A percentile compares a stretch with the other conserved stretches of the same genome.
Conservation (phyloP, 257 asterid species). For the Thymus quinquecostatus region DNA sequence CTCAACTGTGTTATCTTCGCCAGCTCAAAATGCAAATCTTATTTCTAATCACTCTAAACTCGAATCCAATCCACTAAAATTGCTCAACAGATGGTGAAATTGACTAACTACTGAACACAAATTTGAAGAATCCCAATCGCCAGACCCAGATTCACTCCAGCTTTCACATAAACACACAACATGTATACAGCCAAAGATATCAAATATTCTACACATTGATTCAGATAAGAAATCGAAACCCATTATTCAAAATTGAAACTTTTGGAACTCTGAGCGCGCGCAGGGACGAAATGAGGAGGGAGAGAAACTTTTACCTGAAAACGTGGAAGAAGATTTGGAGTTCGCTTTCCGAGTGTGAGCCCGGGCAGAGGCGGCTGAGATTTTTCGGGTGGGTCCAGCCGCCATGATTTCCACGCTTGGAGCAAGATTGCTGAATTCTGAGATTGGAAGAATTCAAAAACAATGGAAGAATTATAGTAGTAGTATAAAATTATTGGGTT, state of each 20-base stretch:
- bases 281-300: background rate
- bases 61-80: background rate
- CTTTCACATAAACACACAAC: background rate
- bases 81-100: background rate
- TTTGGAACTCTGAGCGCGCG: slow-evolving; percentile 1
- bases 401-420: slow-evolving; percentile 45
- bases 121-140: background rate
- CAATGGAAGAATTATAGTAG: too few relatives aligned
- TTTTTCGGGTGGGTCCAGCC: slow-evolving; percentile 55
- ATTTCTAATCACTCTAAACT: background rate
- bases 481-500: too few relatives aligned
- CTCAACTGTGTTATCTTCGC: background rate
- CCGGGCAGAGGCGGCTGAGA: slow-evolving; percentile 87
- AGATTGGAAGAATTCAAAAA: too few relatives aligned
- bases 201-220: background rate
- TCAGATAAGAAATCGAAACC: slow-evolving; percentile 6
- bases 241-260: slow-evolving; percentile 16
- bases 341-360: slow-evolving; percentile 73
- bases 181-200: slow-evolving; percentile 15
- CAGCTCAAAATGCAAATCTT: too few relatives aligned
- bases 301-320: slow-evolving; percentile 42
- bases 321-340: slow-evolving; percentile 42
- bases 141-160: slow-evolving; percentile 14
- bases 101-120: background rate
- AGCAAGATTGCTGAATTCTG: too few relatives aligned